These are phyloP conservation scores for Blastomyces silverae DNA, from an alignment of 2,329 filamentous ascomycete genomes.

Conservation along the genomic window DNA sequence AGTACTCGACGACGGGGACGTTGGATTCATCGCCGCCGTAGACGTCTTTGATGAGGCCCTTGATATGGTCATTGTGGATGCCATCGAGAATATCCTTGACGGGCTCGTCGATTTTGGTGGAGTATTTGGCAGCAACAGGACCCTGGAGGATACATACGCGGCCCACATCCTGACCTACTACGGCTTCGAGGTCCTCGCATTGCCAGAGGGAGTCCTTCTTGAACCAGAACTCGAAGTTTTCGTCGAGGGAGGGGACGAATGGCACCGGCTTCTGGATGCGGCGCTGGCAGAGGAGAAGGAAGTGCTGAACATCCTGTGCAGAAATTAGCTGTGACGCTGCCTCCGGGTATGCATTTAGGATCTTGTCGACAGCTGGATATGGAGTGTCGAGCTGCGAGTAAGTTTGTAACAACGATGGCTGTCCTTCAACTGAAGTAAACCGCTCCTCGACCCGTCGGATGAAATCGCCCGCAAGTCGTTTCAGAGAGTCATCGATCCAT, in stretches of 20 bases:
- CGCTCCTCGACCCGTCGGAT: conserved; percentile 96
- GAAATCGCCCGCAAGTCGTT: conserved; percentile 82
- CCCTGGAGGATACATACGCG: conserved; percentile 95
- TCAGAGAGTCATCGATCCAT: conserved; percentile 84
- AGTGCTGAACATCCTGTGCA: conserved; percentile 96
- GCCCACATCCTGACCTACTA: conserved; percentile 91
- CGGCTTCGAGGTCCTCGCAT: conserved; percentile 92
- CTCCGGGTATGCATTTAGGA: conserved; percentile 77
- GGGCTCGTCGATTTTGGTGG: conserved; percentile 82
- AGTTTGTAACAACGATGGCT: conserved; percentile 78
- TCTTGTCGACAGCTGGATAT: conserved; percentile 67
- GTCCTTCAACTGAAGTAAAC: conserved; percentile 66
- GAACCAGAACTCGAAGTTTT: conserved; percentile 99
- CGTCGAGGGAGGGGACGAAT: conserved; percentile 90
- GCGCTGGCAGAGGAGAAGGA: conserved; percentile 84
- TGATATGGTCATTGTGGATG: conserved; percentile 83
- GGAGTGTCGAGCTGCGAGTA: conserved; percentile 83
- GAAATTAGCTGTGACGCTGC: conserved; percentile 89
- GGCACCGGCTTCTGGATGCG: conserved; percentile 93
- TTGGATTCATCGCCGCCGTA: conserved; percentile 66
- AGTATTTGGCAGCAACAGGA: conserved; percentile 85
- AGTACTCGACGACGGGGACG: conserved; percentile 87
- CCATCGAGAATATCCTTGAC: conserved; percentile 90
- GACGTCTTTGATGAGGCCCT: conserved; percentile 67
- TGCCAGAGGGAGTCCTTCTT: conserved; percentile 99